Percentiles rank a stretch among this genome's conserved stretches.
These are phyloP conservation scores for Rhynchosporium graminicola DNA, from an alignment of 2,329 filamentous ascomycete genomes.

Conservation along the genomic window DNA sequence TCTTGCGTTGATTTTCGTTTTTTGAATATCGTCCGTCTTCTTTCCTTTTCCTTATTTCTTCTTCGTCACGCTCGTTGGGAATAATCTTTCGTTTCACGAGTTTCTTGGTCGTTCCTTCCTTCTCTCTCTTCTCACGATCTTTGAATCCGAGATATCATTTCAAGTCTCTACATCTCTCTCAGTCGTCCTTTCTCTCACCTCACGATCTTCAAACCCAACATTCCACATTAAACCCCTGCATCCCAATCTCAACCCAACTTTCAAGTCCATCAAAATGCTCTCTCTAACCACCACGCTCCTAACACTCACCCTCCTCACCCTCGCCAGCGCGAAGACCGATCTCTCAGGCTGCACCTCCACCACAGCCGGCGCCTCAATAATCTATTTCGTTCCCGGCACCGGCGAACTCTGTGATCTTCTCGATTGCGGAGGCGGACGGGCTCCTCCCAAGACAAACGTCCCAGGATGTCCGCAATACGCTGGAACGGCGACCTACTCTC, in stretches of 20 bases:
- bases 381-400: constrained; percentile 25
- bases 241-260: not conserved
- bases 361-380: not conserved
- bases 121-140: no score
- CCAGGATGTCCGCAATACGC: constrained; percentile 29
- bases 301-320: not conserved
- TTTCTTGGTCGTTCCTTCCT: not conserved
- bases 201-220: not conserved
- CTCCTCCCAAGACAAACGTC: constrained; percentile 28
- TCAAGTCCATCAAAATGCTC: not conserved
- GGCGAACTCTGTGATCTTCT: constrained; percentile 30
- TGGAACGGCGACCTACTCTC: constrained; percentile 32
- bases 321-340: not conserved
- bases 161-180: no score
- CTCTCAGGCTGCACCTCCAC: constrained; percentile 4
- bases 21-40: not conserved
- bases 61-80: no score
- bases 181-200: not conserved
- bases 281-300: not conserved
- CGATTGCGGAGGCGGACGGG: constrained; percentile 31
- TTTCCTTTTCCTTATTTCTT: no score
- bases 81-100: no score
- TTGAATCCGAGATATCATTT: not conserved
- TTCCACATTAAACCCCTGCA: not conserved
- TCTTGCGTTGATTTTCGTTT: not conserved